Evolutionary conservation across 768 basidiomycete species (phyloP), one percentile per base, ranked within the genome.

Genomic region (Podaxis sp.): DNA sequence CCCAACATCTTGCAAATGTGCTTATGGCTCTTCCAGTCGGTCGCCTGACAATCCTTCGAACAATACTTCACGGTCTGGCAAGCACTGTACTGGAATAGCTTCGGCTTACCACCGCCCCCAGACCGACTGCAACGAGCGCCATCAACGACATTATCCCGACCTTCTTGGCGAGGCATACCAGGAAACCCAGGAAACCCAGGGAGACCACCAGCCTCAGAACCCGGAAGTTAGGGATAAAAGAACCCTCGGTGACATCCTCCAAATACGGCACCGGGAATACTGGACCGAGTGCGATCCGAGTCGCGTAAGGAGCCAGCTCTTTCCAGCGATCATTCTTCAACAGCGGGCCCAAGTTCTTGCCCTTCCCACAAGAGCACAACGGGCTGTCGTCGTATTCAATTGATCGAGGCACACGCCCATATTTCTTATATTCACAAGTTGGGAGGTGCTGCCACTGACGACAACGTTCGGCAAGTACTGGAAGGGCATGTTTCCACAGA

Each of bases 341-440:
- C 63, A 87, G 78, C 0, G 65, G 70, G 2, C 73, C 79, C 4
- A 80, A 70, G 53, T 80, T 77, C 51, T 84, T 76, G 2, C 84
- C 85, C 40, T 71, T 69, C 1, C 86, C 86, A 53, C 87, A 88
- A 2, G 74, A 75, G 64, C 87, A 88, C 22, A 86, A 69, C 0
- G 84, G 83, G 8, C 68, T 68, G 38, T 71, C 69, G 1, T 73
- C 73, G 15, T 76, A 71, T 36, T 80, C 76, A 9, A 68, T 67
- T 33, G 72, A 71, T 3, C 81, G 70, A 0, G 84, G 84, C 22
- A 84, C 71, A 54, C 61, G 74, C 42, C 53, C 64, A 17, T 17
- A 65, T 17, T 53, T 8, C 0, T 63, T n/a, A 67, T 86, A 87
- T 69, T 83, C 82, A 73, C 87, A 87, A 17, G 70, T 70, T 2